Conservation (phyloP, 345 rosid genomes). For the Jatropha curcas region DNA sequence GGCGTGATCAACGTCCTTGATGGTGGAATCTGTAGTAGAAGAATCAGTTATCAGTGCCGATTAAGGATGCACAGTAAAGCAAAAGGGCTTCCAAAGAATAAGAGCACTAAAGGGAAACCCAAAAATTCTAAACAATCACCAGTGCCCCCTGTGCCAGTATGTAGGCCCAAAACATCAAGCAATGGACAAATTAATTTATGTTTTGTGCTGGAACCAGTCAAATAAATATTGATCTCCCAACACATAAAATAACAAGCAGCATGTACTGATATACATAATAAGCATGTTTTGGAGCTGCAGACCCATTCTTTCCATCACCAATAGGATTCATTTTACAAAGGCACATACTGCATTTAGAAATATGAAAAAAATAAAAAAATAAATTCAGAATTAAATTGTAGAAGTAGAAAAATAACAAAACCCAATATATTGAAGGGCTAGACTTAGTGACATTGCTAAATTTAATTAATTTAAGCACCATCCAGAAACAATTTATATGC, state of each 20-base stretch:
- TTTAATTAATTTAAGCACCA: neutral
- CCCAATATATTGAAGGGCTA: neutral
- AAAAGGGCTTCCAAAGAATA: neutral
- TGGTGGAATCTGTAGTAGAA: slow-evolving; percentile 57
- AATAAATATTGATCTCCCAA: neutral
- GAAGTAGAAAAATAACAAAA: neutral
- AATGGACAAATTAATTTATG: neutral
- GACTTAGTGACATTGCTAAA: neutral
- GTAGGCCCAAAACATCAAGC: neutral
- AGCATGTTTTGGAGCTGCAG: neutral
- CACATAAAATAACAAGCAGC: neutral
- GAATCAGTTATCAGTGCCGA: slow-evolving; percentile 7
- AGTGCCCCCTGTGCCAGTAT: neutral
- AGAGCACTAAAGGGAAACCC: neutral
- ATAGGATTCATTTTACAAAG: neutral
- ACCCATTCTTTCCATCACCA: neutral
- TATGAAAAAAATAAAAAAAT: slow-evolving; percentile 2
- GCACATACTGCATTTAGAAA: neutral
- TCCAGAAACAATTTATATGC: neutral
- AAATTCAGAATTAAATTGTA: neutral
- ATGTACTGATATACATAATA: neutral
- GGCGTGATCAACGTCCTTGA: slow-evolving; percentile 92
- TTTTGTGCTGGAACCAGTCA: neutral
- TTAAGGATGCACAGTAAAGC: neutral
- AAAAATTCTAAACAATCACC: slow-evolving; percentile 3